Evolutionary conservation across 306 rosid genomes (phyloP), one percentile per base, ranked within the genome.

Genomic region (Dryas alaskensis): DNA sequence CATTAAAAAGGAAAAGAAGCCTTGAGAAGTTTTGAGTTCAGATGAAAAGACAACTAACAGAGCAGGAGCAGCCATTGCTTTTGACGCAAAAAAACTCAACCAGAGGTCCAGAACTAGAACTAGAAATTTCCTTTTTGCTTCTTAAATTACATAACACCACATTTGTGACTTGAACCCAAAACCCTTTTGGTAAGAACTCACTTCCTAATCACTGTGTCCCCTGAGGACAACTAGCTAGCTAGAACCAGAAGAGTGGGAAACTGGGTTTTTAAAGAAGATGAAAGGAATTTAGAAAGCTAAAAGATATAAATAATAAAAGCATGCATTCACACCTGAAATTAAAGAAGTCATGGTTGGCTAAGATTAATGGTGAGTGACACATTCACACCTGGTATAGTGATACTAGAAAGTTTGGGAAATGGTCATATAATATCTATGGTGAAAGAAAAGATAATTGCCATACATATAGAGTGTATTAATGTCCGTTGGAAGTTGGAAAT

Each of bases 181-280:
- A 55, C 27, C 74, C 44, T 19, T 58, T 19, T 22, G 53, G 25
- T 12, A 22, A 55, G 2, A 55, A 19, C 9, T 10, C 54, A 73
- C 39, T 57, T 14, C 60, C 19, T 31, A 31, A 31, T 31, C 37
- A 31, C 2, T 31, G 37, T 31, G 37, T 31, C 16, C 2, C 43
- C 42, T 27, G 53, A 65, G 54, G 43, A 61, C 39, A 58, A 48
- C 53, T 11, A 9, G 25, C 37, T 31, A 31, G 37, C 37, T 2
- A 31, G 37, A 60, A 60, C 53, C 55, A 52, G 49, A 58, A 76
- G 53, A 17, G 19, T 64, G 81, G 60, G 73, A 80, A 68, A 40
- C 22, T 43, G 74, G 31, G 46, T 13, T 5, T 52, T 49, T 55
- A 69, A 64, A 67, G 72, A 50, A 75, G 61, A 69, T 51, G 46